phyloP scores from a whole-genome alignment of 495 filamentous ascomycete species.

The Pyrenula aspistea region DNA sequence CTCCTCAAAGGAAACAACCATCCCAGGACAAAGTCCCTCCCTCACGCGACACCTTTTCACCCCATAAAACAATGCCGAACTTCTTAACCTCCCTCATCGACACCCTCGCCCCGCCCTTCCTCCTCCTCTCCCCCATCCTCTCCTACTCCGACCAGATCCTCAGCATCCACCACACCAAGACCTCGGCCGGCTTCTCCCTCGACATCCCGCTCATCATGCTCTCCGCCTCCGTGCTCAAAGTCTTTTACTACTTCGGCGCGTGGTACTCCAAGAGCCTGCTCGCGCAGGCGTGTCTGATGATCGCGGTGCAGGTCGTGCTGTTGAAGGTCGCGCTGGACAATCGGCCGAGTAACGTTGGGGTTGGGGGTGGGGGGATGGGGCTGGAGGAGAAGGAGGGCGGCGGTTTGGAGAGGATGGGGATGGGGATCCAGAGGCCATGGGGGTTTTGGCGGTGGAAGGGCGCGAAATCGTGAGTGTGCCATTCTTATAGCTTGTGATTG shows the following conservation, averaged over 20 bases:
- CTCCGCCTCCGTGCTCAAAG: conserved; percentile 77
- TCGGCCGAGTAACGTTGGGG: conserved; percentile 41
- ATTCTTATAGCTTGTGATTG: too few species aligned
- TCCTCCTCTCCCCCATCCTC: conserved; percentile 72
- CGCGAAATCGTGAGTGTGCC: conserved; percentile 55
- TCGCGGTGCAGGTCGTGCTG: conserved; percentile 65
- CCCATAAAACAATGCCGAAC: neutral
- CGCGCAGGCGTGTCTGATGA: conserved; percentile 78
- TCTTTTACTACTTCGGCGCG: conserved; percentile 92
- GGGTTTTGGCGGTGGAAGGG: conserved; percentile 92
- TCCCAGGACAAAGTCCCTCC: neutral
- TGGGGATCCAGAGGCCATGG: conserved; percentile 49
- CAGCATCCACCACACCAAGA: conserved; percentile 69
- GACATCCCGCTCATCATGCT: conserved; percentile 98
- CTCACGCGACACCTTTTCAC: too few species aligned
- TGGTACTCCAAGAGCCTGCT: conserved; percentile 71
- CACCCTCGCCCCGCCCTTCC: conserved; percentile 12
- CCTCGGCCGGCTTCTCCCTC: conserved; percentile 76
- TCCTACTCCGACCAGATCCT: conserved; percentile 89
- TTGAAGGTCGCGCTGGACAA: conserved; percentile 86
- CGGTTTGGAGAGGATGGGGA: neutral
- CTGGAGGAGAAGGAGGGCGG: conserved; percentile 38
- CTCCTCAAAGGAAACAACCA: neutral
- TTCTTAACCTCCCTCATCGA: neutral
- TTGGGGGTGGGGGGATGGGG: conserved; percentile 38